These are phyloP conservation scores for Vitis labrusca DNA, from an alignment of 164 flowering plant genomes.

Conservation along the genomic window DNA sequence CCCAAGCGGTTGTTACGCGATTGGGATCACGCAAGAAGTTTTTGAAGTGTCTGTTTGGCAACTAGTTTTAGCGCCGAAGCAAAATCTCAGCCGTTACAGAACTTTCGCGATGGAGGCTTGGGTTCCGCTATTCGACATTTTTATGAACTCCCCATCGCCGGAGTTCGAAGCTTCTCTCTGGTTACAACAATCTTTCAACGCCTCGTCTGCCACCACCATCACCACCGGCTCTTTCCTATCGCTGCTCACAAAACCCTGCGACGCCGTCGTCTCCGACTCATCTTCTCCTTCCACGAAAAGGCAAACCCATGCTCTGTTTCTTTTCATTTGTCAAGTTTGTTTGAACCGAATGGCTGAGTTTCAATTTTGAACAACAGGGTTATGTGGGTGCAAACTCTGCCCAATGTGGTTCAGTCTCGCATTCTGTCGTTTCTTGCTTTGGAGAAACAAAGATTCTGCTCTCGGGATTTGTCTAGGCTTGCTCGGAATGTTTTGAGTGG, in stretches of 20 bases:
- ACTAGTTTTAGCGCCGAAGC: not conserved
- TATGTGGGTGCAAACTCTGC: constrained; percentile 71
- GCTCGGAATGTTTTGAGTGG: constrained; percentile 43
- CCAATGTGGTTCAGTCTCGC: constrained; percentile 52
- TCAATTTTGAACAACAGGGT: constrained; percentile 29
- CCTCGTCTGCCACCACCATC: constrained; percentile 32
- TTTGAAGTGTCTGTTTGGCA: not conserved
- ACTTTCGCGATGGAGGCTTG: constrained; percentile 51
- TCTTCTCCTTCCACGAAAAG: constrained; percentile 26
- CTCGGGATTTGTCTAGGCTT: constrained; percentile 36
- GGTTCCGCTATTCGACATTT: constrained; percentile 68
- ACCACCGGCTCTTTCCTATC: constrained; percentile 57
- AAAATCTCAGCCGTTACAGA: too few relatives aligned
- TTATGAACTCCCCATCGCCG: constrained; percentile 61
- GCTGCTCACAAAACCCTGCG: constrained; percentile 45
- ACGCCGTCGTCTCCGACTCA: constrained; percentile 22
- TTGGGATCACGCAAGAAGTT: too few relatives aligned
- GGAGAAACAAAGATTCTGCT: constrained; percentile 46
- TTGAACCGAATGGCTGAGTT: not conserved
- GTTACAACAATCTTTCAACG: constrained; percentile 47
- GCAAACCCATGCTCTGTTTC: constrained; percentile 10
- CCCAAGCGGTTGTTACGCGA: too few relatives aligned
- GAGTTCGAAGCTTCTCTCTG: constrained; percentile 68
- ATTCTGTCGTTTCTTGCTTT: constrained; percentile 58
- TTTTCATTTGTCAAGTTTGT: not conserved